Evolutionary conservation across 225 moss, liverwort and hornwort species (phyloP).

Genomic region (Polytrichum formosum): DNA sequence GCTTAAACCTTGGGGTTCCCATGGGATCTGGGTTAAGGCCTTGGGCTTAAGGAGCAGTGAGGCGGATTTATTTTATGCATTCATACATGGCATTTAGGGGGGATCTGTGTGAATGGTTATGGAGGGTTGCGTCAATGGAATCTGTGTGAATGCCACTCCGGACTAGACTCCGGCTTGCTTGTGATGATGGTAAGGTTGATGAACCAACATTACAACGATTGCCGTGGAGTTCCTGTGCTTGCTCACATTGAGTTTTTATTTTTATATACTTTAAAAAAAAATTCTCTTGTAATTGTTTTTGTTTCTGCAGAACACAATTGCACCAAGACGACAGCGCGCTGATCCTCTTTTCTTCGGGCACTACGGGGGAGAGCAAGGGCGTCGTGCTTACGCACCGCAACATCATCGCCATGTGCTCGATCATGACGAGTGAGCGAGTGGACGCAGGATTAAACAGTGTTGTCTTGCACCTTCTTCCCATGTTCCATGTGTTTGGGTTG

Average conservation of each 20-base stretch:
- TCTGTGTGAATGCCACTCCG: too few species aligned
- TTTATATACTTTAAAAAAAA: neutral
- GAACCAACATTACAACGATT: too few species aligned
- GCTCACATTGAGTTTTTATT: neutral
- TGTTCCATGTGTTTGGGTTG: conserved; percentile 78
- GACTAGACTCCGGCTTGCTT: too few species aligned
- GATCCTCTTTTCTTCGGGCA: conserved; percentile 79
- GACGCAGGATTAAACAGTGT: conserved; percentile 5
- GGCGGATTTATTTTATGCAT: too few species aligned
- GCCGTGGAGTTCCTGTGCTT: too few species aligned
- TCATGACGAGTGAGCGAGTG: neutral
- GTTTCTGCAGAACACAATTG: conserved; percentile 31
- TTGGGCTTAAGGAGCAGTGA: too few species aligned
- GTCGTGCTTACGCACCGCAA: conserved; percentile 69
- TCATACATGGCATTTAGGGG: too few species aligned
- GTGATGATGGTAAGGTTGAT: too few species aligned
- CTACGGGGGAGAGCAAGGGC: conserved; percentile 77
- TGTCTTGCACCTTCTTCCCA: conserved; percentile 40
- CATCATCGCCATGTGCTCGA: conserved; percentile 35
- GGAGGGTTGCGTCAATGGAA: too few species aligned
- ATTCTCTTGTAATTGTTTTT: neutral
- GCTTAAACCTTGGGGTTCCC: too few species aligned
- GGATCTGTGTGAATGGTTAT: too few species aligned
- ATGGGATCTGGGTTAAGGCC: too few species aligned
- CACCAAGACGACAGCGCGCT: conserved; percentile 42